These are phyloP conservation scores for Microsporum ferrugineum DNA, from an alignment of 2,329 filamentous ascomycete genomes.

Conservation along the genomic window DNA sequence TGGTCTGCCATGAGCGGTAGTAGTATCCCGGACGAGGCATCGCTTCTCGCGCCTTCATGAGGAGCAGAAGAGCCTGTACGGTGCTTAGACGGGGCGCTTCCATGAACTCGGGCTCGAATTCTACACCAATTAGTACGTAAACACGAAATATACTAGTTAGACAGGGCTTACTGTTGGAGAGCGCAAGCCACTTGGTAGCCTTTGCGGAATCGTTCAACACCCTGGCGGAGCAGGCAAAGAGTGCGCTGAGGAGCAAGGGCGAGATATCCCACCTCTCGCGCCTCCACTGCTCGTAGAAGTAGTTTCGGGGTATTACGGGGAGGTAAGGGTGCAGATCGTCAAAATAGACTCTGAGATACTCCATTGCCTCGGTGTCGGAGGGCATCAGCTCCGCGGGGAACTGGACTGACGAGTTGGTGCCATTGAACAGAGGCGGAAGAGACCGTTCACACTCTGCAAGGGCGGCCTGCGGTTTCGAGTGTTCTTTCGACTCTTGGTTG, in stretches of 20 bases:
- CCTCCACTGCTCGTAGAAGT: slow-evolving; percentile 85
- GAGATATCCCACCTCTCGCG: slow-evolving; percentile 73
- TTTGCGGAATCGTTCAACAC: slow-evolving; percentile 41
- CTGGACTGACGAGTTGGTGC: slow-evolving; percentile 64
- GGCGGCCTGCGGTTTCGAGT: slow-evolving; percentile 43
- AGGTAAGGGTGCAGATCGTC: slow-evolving; percentile 83
- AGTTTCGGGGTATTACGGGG: slow-evolving; percentile 69
- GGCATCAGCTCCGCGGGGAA: slow-evolving; percentile 94
- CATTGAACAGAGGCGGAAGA: slow-evolving; percentile 56
- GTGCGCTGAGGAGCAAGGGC: slow-evolving; percentile 73
- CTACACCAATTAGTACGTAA: slow-evolving; percentile 33
- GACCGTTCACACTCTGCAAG: slow-evolving; percentile 52
- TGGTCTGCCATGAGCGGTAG: slow-evolving; percentile 92
- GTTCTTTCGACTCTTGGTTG: slow-evolving; percentile 47
- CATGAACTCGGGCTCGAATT: slow-evolving; percentile 86
- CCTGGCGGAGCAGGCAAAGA: slow-evolving; percentile 80
- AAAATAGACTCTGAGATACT: slow-evolving; percentile 88
- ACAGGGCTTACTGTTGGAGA: slow-evolving; percentile 41
- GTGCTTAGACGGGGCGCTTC: slow-evolving; percentile 84
- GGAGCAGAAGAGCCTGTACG: slow-evolving; percentile 74
- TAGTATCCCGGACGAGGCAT: slow-evolving; percentile 89
- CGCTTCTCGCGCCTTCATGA: slow-evolving; percentile 86
- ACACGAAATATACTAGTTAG: not conserved
- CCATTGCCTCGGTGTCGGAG: slow-evolving; percentile 64
- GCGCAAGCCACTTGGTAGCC: slow-evolving; percentile 83